These are phyloP conservation scores for Skeletonema grethae DNA, from an alignment of 108 stramenopile species.

Conservation along the genomic window DNA sequence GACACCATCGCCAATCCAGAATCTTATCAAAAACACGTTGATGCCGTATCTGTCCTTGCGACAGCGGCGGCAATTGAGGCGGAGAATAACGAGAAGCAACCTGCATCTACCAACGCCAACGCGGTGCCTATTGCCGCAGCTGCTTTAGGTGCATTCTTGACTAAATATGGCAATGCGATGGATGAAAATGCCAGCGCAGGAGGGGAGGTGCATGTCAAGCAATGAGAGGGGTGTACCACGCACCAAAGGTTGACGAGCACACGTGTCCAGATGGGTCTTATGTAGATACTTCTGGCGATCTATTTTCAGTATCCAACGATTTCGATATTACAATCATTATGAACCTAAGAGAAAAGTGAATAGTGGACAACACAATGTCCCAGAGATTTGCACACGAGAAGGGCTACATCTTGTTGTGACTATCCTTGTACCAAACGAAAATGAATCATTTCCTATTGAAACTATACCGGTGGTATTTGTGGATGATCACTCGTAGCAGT, in stretches of 20 bases:
- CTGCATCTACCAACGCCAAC: conserved; percentile 23
- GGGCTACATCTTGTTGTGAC: not conserved
- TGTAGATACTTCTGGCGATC: not conserved
- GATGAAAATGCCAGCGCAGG: not conserved
- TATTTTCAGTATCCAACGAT: conserved; percentile 5
- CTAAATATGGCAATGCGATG: conserved; percentile 51
- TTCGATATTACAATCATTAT: not conserved
- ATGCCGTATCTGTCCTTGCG: conserved; percentile 57
- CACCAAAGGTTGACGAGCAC: not conserved
- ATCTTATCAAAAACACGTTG: conserved; percentile 41
- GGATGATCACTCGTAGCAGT: not conserved
- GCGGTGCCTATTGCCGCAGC: conserved; percentile 55
- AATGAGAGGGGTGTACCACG: conserved; percentile 8
- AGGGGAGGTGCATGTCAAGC: conserved; percentile 14
- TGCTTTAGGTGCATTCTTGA: conserved; percentile 56
- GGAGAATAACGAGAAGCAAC: conserved; percentile 25
- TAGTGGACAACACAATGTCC: not conserved
- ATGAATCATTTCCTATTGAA: conserved; percentile 5
- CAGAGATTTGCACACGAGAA: not conserved
- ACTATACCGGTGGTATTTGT: not conserved
- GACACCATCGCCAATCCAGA: conserved; percentile 45
- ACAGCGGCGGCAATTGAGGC: conserved; percentile 60
- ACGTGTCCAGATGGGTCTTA: not conserved
- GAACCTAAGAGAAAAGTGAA: not conserved
- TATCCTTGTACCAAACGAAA: not conserved